phyloP scores from a whole-genome alignment of 345 rosid species.

The Jatropha curcas region DNA sequence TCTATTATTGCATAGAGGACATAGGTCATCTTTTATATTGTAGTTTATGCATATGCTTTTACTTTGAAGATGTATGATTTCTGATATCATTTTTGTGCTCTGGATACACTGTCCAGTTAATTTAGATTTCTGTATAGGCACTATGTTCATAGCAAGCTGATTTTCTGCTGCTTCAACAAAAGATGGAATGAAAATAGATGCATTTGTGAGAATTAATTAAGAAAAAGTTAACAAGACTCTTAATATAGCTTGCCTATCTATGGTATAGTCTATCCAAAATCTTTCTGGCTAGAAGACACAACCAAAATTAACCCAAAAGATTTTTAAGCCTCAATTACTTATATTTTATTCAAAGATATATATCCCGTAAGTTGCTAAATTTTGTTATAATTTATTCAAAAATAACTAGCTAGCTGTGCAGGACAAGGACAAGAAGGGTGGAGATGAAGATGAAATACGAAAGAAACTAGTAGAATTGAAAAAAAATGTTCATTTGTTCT shows the following conservation, averaged over 20 bases:
- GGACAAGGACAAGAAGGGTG: neutral
- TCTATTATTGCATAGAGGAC: neutral
- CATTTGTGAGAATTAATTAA: neutral
- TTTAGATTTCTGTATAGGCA: neutral
- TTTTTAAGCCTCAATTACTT: neutral
- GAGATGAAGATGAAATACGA: neutral
- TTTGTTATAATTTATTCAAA: too few species aligned
- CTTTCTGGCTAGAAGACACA: neutral
- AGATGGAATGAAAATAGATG: neutral
- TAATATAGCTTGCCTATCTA: neutral
- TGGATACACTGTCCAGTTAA: neutral
- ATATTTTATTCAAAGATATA: neutral
- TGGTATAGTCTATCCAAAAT: too few species aligned
- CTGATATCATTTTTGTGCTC: neutral
- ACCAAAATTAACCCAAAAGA: neutral
- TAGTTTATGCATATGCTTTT: neutral
- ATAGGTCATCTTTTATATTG: neutral
- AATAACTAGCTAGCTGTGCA: slow-evolving; percentile 1
- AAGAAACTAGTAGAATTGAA: neutral
- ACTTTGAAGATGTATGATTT: neutral
- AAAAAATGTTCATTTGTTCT: neutral
- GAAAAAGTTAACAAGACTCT: neutral
- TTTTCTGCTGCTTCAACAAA: neutral
- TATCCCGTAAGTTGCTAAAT: neutral
- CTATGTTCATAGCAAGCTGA: neutral